Base-by-base conservation (phyloP, 192 early-diverging fungal species). In the Geranomyces michiganensis region DNA sequence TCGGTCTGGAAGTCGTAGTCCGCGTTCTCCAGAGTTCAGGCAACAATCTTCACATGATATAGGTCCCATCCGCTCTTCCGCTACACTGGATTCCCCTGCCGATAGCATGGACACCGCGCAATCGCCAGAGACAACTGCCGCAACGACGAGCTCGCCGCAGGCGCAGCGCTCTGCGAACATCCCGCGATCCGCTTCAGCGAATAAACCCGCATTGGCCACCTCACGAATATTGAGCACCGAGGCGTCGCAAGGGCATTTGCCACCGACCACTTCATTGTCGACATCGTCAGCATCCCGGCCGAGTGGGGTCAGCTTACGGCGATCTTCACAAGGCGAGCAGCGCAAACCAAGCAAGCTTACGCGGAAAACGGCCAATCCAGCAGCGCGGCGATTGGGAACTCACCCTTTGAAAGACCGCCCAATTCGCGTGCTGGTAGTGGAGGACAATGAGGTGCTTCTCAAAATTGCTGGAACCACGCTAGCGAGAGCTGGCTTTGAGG, bases 341-440 rank as follows among this genome's bases (percentile, higher is more conserved):
- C 24, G 58, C 15, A 60, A 60, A 60, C 51, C 51, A 27, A 29
- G 24, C 21, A 60, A 60, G 31, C 21, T 33, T 33, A 17, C 58
- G 17, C 58, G 58, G 2, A 70, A 70, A 41, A n/a, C 30, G 17
- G 32, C 68, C 15, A 70, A 60, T 15, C 55, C 68, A 8, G 68
- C 68, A 5, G 68, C 36, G 15, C 62, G 71, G 13, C 62, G 71
- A 0, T 53, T 73, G 41, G 73, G 73, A 12, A 67, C 58, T 1
- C 73, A 74, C 43, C 73, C 73, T 14, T 36, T 46, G 1, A 59
- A 49, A 30, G 65, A 60, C n/a, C 53, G 73, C 13, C 65, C 73
- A 12, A 68, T 75, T 33, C 60, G 72, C 21, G 72, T 81, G 0
- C 70, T 81, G 55, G 67, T 81, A 0, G 79, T 76, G n/a, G 79